phyloP scores from a whole-genome alignment of 139 green algal species.

The Chlamydomonas urium region DNA sequence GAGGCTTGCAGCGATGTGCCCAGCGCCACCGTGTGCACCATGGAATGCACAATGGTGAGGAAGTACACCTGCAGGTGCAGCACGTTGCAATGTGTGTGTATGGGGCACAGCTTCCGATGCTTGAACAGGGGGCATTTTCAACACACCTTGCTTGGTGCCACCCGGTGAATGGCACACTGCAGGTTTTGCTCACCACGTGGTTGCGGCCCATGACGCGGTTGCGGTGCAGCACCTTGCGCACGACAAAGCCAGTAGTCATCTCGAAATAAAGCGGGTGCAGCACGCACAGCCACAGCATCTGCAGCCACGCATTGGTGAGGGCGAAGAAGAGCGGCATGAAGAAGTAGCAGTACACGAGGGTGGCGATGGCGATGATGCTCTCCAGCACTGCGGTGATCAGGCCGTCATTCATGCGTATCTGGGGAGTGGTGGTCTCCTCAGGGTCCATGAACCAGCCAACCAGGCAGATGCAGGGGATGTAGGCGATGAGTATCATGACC shows the following conservation, averaged over 20 bases:
- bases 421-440: neutral
- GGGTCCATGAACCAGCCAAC: slow-evolving; percentile 12
- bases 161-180: too few species aligned
- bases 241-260: neutral
- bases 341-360: slow-evolving; percentile 17
- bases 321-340: slow-evolving; percentile 15
- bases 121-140: too few species aligned
- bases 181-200: neutral
- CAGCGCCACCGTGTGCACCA: slow-evolving; percentile 5
- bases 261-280: slow-evolving; percentile 22
- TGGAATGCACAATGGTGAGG: slow-evolving; percentile 5
- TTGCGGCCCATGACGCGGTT: neutral
- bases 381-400: slow-evolving; percentile 4
- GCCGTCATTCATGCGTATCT: neutral
- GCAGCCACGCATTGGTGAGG: neutral
- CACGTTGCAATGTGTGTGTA: too few species aligned
- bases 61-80: slow-evolving; percentile 3
- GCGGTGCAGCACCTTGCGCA: slow-evolving; percentile 6
- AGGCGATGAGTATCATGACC: slow-evolving; percentile 4
- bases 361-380: neutral
- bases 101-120: too few species aligned
- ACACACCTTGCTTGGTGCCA: too few species aligned
- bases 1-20: neutral
- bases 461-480: slow-evolving; percentile 4
- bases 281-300: slow-evolving; percentile 15